A percentile compares a stretch with the other conserved stretches of the same genome.
Evolutionary conservation across 768 basidiomycete genomes (phyloP).

Genomic region (Hypholoma sublateritium): DNA sequence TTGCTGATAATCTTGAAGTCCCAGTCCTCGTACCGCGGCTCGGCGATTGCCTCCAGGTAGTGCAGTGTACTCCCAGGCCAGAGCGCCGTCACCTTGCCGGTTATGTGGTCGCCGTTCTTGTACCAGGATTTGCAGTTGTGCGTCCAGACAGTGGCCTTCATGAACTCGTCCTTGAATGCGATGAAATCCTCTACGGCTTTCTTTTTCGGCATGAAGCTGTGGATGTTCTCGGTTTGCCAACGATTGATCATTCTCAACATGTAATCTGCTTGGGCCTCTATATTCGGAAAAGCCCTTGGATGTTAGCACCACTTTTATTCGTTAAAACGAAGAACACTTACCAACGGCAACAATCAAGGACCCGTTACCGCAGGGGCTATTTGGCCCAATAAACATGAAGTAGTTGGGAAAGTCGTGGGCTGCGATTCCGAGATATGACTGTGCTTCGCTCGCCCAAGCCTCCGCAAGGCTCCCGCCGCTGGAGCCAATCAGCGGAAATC

Average conservation of each 20-base stretch:
- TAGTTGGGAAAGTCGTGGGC: slow-evolving; percentile 30
- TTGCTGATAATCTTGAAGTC: slow-evolving; percentile 28
- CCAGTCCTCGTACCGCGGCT: slow-evolving; percentile 31
- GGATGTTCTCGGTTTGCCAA: slow-evolving; percentile 32
- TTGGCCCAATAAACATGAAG: slow-evolving; percentile 27
- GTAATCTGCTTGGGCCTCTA: slow-evolving; percentile 30
- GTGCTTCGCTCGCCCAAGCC: slow-evolving; percentile 26
- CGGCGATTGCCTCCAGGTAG: slow-evolving; percentile 27
- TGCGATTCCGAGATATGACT: slow-evolving; percentile 26
- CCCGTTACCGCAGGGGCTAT: slow-evolving; percentile 29
- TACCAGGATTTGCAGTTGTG: slow-evolving; percentile 31
- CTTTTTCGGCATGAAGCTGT: slow-evolving; percentile 28
- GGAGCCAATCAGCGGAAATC: slow-evolving; percentile 27
- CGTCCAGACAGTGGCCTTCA: slow-evolving; percentile 28
- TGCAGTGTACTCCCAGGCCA: slow-evolving; percentile 33
- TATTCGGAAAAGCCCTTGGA: neutral
- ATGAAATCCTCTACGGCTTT: slow-evolving; percentile 31
- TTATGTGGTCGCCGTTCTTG: slow-evolving; percentile 16
- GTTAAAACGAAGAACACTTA: slow-evolving; percentile 2
- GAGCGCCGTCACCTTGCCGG: slow-evolving; percentile 27
- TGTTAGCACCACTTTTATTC: neutral
- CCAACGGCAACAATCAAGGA: slow-evolving; percentile 24
- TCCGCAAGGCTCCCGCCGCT: slow-evolving; percentile 24
- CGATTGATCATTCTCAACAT: slow-evolving; percentile 27
- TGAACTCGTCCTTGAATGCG: slow-evolving; percentile 27